phyloP scores from a whole-genome alignment of 2,329 filamentous ascomycete genomes.

The Cladosporium sp. region DNA sequence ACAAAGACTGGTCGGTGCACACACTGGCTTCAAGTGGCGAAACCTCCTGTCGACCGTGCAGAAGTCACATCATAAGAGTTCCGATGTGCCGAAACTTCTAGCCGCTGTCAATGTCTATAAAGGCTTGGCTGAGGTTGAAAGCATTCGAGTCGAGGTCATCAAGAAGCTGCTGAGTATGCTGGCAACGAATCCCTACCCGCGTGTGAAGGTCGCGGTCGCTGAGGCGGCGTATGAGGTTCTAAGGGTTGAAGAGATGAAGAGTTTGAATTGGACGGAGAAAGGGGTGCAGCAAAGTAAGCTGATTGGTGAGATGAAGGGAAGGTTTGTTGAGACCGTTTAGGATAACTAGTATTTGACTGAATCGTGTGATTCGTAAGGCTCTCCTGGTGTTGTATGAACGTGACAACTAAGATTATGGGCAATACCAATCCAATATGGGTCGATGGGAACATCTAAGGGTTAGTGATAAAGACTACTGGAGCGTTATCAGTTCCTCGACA shows the following conservation, averaged over 20 bases:
- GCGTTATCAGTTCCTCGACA: no score
- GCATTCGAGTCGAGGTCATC: slow-evolving; percentile 53
- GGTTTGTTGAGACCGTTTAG: not conserved
- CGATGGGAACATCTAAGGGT: no score
- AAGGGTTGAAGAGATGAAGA: slow-evolving; percentile 26
- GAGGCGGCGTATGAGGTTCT: slow-evolving; percentile 39
- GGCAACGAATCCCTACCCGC: slow-evolving; percentile 72
- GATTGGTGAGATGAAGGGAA: not conserved
- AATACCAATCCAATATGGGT: no score
- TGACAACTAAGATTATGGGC: no score
- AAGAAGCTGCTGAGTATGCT: slow-evolving; percentile 70
- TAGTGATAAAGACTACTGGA: no score
- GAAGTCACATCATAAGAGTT: slow-evolving; percentile 76
- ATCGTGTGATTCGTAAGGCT: no score
- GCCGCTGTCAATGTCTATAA: slow-evolving; percentile 78
- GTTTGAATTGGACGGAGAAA: slow-evolving; percentile 20
- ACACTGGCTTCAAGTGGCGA: slow-evolving; percentile 58
- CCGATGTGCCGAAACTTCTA: slow-evolving; percentile 76
- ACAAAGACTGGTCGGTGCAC: slow-evolving; percentile 30
- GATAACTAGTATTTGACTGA: no score
- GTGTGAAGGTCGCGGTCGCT: slow-evolving; percentile 51
- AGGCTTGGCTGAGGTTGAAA: slow-evolving; percentile 55
- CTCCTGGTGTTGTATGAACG: no score
- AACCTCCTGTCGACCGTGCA: slow-evolving; percentile 67
- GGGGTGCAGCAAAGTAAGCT: slow-evolving; percentile 1